Conservation (phyloP, 495 filamentous ascomycete species). For the Aspergillus steynii region DNA sequence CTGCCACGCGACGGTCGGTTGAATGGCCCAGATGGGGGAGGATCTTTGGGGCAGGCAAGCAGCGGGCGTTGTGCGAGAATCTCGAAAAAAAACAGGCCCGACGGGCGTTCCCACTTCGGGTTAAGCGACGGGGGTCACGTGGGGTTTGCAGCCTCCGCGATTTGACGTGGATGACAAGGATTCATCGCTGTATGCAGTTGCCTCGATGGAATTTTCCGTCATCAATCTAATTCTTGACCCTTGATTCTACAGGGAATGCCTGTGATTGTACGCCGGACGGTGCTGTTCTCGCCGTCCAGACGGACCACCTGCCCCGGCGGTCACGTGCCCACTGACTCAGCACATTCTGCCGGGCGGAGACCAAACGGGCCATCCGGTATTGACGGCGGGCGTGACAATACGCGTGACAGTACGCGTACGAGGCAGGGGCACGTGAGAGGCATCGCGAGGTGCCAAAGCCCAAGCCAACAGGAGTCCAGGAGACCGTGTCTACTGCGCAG, state of each 20-base stretch:
- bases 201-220: too few relatives aligned
- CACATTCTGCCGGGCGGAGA: background rate
- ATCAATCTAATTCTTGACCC: too few relatives aligned
- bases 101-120: conserved; percentile 36
- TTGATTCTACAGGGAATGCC: too few relatives aligned
- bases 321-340: background rate
- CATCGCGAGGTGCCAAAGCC: background rate
- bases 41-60: conserved; percentile 29
- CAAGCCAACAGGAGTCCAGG: too few relatives aligned
- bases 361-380: background rate
- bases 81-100: conserved; percentile 39
- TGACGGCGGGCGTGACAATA: background rate
- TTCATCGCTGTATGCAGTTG: too few relatives aligned
- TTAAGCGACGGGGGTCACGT: conserved; percentile 44
- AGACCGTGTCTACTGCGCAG: too few relatives aligned
- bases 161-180: too few relatives aligned
- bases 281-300: too few relatives aligned
- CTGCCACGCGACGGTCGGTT: conserved; percentile 46
- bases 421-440: background rate
- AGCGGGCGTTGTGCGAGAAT: conserved; percentile 43
- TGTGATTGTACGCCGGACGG: too few relatives aligned
- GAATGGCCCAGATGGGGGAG: conserved; percentile 5
- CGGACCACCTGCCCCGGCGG: background rate
- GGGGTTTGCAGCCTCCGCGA: conserved; percentile 3
- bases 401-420: background rate